A percentile compares a stretch with the other conserved stretches of the same genome.
Conservation (phyloP, 441 rosid genomes). For the Erodium trifolium region DNA sequence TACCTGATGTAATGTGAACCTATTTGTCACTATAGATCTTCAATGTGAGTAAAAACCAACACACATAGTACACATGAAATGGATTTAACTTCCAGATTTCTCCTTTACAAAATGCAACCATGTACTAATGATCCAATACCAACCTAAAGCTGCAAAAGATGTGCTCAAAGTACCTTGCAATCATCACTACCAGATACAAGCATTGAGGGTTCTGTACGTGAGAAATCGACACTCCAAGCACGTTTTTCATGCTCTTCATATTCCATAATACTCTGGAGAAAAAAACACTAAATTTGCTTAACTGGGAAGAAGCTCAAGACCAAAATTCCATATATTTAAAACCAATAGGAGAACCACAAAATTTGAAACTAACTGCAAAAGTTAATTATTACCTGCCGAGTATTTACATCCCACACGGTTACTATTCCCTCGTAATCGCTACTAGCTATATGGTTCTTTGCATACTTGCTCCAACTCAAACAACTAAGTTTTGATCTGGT, state of each 20-base stretch:
- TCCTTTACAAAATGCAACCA: neutral
- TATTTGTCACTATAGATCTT: neutral
- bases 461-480: slow-evolving; percentile 94
- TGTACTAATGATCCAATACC: slow-evolving; percentile 1
- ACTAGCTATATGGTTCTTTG: slow-evolving; percentile 90
- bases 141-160: slow-evolving; percentile 12
- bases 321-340: neutral
- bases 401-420: slow-evolving; percentile 94
- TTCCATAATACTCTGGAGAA: slow-evolving; percentile 58
- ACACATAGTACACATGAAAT: neutral
- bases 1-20: neutral
- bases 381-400: slow-evolving; percentile 63
- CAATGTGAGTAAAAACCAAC: neutral
- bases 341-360: neutral
- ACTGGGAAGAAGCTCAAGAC: neutral
- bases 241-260: slow-evolving; percentile 99
- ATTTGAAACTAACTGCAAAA: neutral
- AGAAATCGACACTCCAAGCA: slow-evolving; percentile 99
- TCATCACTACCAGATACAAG: slow-evolving; percentile 96
- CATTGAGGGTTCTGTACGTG: slow-evolving; percentile 84
- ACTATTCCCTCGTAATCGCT: slow-evolving; percentile 99
- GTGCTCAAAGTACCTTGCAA: slow-evolving; percentile 48
- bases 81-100: neutral
- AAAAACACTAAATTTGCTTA: neutral
- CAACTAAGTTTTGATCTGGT: slow-evolving; percentile 97